Base-by-base conservation (phyloP, 306 rosid species). In the Sechiopsis laciniata region DNA sequence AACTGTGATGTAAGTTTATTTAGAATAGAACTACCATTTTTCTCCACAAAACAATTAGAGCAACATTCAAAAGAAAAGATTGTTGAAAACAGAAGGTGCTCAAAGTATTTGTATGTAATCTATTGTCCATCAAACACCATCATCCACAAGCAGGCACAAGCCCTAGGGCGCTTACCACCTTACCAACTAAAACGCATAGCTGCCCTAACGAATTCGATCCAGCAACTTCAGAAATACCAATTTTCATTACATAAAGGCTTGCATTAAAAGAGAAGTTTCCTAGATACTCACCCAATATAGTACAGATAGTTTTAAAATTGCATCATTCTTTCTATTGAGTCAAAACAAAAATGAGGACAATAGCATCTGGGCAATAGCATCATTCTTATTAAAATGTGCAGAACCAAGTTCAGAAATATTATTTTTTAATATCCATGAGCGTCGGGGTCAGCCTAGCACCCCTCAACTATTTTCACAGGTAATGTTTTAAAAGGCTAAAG, bases 121-220 rank as follows among this genome's bases (percentile, higher is more conserved):
- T 26, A 21, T 4, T 17, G 17, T 46, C 72, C 58, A 69, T 17
- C 42, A 69, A 48, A 69, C 58, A 69, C 20, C 73, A 15, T 21
- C 42, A 50, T 50, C 54, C 54, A 50, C 59, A 26, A 70, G 46
- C 45, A 15, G 59, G 45, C 45, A 0, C 59, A 21, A 61, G 8
- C 17, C 35, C 37, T 11, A 14, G 51, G 29, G 60, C 48, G 54
- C 72, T 45, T 10, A 70, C 59, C 10, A 40, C 46, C 46, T 40
- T 8, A 40, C 8, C 42, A 8, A 16, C 53, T 67, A 32, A 26
- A 69, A 24, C 5, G 48, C 22, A 70, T 6, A 70, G 60, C 45
- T 16, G 21, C 22, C 7, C 32, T n/a, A 10, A 16, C 14, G 35
- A 65, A 40, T 2, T 35, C 9, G 17, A 65, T 19, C 24, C 21